Conservation (phyloP, 805 yeast species). For the Candida pini region DNA sequence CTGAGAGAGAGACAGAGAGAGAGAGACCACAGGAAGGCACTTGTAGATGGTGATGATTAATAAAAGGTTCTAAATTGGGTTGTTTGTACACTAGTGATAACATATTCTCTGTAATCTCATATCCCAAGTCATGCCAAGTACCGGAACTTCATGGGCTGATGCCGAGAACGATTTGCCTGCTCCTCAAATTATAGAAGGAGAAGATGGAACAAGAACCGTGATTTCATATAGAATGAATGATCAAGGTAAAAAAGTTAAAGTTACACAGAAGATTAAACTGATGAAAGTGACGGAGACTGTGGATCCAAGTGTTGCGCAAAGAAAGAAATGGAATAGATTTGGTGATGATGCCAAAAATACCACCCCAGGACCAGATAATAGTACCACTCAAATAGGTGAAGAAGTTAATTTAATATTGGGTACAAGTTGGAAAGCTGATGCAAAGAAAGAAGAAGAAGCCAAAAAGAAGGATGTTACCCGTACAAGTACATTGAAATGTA, state of each 20-base stretch:
- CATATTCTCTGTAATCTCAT: too few relatives aligned
- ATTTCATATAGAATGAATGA: slow-evolving; percentile 69
- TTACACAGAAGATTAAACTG: slow-evolving; percentile 80
- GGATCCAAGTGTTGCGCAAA: slow-evolving; percentile 77
- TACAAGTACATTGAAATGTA: slow-evolving; percentile 62
- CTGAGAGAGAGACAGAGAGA: too few relatives aligned
- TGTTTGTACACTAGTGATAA: too few relatives aligned
- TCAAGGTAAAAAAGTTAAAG: slow-evolving; percentile 78
- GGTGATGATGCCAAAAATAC: slow-evolving; percentile 68
- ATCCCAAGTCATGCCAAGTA: slow-evolving; percentile 9
- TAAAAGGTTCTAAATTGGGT: too few relatives aligned
- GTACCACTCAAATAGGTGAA: slow-evolving; percentile 87
- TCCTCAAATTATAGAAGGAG: slow-evolving; percentile 69
- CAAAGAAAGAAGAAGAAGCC: slow-evolving; percentile 60
- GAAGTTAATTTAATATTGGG: slow-evolving; percentile 71
- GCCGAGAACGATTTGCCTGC: slow-evolving; percentile 69
- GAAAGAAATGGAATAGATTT: slow-evolving; percentile 83
- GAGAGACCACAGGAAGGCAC: too few relatives aligned
- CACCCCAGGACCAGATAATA: slow-evolving; percentile 80
- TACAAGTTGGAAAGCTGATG: slow-evolving; percentile 71
- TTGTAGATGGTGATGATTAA: too few relatives aligned
- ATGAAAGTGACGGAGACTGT: slow-evolving; percentile 75
- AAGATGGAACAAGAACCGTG: slow-evolving; percentile 88
- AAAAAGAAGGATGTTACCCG: slow-evolving; percentile 40
- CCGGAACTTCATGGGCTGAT: slow-evolving; percentile 49